phyloP scores from a whole-genome alignment of 148 eudicot genomes.

The Silene conica region DNA sequence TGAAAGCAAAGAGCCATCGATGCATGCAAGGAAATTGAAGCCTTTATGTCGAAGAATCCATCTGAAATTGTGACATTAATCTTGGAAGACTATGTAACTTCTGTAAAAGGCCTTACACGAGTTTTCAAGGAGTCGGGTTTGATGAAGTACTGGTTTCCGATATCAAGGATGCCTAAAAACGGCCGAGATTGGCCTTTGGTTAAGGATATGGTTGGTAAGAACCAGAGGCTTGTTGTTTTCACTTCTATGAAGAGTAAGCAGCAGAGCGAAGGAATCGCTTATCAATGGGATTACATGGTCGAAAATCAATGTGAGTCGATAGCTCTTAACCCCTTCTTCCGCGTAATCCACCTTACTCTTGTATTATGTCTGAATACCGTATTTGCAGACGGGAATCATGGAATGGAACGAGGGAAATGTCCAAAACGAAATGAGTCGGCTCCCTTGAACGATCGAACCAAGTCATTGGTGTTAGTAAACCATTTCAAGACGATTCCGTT shows the following conservation, averaged over 20 bases:
- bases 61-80: constrained; percentile 35
- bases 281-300: constrained; percentile 39
- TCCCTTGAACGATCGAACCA: constrained; percentile 21
- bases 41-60: constrained; percentile 32
- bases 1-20: constrained; percentile 26
- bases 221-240: constrained; percentile 33
- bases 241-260: constrained; percentile 27
- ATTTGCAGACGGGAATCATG: constrained; percentile 27
- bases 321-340: background rate
- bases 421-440: constrained; percentile 30
- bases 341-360: background rate
- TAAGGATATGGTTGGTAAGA: constrained; percentile 31
- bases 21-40: constrained; percentile 28
- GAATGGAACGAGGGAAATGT: constrained; percentile 32
- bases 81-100: constrained; percentile 31
- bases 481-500: constrained; percentile 30
- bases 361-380: background rate
- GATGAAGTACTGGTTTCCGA: constrained; percentile 29
- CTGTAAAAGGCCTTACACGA: constrained; percentile 28
- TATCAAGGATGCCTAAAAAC: constrained; percentile 31
- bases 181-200: constrained; percentile 37
- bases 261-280: constrained; percentile 32
- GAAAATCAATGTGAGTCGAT: constrained; percentile 32
- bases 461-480: constrained; percentile 32
- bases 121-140: constrained; percentile 29